These are phyloP conservation scores for Nicotiana undulata DNA, from an alignment of 257 asterid species.

Conservation along the genomic window DNA sequence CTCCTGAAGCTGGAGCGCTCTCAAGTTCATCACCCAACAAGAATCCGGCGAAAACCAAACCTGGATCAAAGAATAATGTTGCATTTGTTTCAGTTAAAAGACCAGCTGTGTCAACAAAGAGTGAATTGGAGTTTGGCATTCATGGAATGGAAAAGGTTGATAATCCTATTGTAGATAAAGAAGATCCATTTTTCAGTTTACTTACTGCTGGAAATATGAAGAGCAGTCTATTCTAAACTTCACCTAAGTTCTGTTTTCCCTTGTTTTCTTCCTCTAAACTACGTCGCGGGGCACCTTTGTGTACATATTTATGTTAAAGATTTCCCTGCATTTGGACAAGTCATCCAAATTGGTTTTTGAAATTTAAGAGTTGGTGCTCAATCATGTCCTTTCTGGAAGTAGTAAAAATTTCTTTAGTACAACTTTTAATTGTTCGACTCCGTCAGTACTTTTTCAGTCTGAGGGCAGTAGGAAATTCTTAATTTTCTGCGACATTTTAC, in stretches of 20 bases:
- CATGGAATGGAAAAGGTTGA: slow-evolving; percentile 24
- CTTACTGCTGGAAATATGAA: slow-evolving; percentile 38
- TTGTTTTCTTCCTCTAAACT: background rate
- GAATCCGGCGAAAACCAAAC: slow-evolving; percentile 19
- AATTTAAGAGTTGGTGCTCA: background rate
- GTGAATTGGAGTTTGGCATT: slow-evolving; percentile 13
- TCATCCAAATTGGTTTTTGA: background rate
- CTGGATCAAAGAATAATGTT: background rate
- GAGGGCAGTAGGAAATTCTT: too few species aligned
- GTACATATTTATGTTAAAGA: background rate
- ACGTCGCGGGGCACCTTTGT: too few species aligned
- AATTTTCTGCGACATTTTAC: too few species aligned
- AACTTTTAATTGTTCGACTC: too few species aligned
- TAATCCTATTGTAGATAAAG: slow-evolving; percentile 17
- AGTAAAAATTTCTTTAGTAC: background rate
- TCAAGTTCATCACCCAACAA: slow-evolving; percentile 13
- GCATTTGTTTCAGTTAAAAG: slow-evolving; percentile 47
- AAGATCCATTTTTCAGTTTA: slow-evolving; percentile 49
- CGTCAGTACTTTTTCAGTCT: too few species aligned
- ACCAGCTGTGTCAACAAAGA: slow-evolving; percentile 27
- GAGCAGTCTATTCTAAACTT: slow-evolving; percentile 23
- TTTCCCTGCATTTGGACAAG: background rate
- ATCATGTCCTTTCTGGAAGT: background rate
- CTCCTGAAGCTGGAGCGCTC: slow-evolving; percentile 8
- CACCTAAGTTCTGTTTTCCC: background rate